phyloP scores from a whole-genome alignment of 2,329 filamentous ascomycete genomes.

The Colletotrichum neosansevieriae region DNA sequence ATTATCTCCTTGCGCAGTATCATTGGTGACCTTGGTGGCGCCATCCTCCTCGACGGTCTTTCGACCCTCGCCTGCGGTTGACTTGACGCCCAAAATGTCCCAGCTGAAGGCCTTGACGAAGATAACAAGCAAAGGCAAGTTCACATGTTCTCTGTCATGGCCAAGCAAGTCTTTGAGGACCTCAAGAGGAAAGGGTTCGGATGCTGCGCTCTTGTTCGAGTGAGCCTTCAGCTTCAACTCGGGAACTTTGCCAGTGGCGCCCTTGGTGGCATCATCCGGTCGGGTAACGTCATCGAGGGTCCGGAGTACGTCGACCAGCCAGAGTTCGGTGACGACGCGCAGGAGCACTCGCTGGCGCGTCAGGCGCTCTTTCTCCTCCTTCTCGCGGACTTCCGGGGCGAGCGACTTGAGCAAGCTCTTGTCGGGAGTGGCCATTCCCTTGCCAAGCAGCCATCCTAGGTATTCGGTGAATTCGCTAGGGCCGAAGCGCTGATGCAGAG shows the following conservation, averaged over 20 bases:
- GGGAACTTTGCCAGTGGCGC: constrained; percentile 71
- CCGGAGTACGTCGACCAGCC: constrained; percentile 89
- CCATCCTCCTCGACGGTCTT: constrained; percentile 88
- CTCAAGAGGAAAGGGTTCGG: constrained; percentile 95
- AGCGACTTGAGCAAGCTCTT: constrained; percentile 84
- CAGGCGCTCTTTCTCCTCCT: constrained; percentile 95
- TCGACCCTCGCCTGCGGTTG: constrained; percentile 78
- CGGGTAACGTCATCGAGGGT: constrained; percentile 78
- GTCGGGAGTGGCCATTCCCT: constrained; percentile 91
- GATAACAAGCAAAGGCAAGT: constrained; percentile 89
- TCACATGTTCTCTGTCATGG: constrained; percentile 91
- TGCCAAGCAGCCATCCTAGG: constrained; percentile 91
- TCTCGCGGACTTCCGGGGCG: constrained; percentile 84
- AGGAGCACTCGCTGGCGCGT: constrained; percentile 87
- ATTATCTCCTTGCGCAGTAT: constrained; percentile 14
- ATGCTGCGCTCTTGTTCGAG: constrained; percentile 72
- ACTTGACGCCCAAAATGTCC: constrained; percentile 89
- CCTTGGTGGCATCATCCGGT: constrained; percentile 73
- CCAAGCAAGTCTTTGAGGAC: constrained; percentile 97
- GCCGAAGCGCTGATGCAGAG: constrained; percentile 95
- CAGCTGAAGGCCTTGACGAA: constrained; percentile 97
- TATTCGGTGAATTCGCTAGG: constrained; percentile 90
- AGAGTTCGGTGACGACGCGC: constrained; percentile 92
- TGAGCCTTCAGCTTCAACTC: constrained; percentile 69
- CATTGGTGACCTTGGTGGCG: constrained; percentile 61